These are phyloP conservation scores for Takashimella koratensis DNA, from an alignment of 1,284 basidiomycete genomes.

Conservation along the genomic window DNA sequence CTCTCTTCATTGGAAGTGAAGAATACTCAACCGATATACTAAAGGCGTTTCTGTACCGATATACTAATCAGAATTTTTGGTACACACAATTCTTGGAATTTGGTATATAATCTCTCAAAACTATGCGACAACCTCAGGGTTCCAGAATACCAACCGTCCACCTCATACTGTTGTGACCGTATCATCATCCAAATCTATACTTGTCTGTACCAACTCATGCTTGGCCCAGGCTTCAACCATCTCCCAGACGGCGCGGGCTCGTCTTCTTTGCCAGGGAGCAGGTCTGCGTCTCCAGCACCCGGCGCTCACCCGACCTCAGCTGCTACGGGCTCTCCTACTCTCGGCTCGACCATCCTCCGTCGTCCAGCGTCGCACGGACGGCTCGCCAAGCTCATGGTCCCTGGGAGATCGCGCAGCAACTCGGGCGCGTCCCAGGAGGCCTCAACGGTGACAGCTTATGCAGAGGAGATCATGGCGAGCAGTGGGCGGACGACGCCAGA, in stretches of 20 bases:
- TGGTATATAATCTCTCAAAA: too few species aligned
- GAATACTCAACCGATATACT: too few species aligned
- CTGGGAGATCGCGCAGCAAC: constrained; percentile 33
- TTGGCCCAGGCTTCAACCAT: too few species aligned
- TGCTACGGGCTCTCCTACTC: neutral
- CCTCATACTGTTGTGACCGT: too few species aligned
- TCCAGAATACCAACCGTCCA: too few species aligned
- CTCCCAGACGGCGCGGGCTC: neutral
- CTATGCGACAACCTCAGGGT: too few species aligned
- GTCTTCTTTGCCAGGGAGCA: constrained; percentile 2
- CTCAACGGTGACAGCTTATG: constrained; percentile 22
- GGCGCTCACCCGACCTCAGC: neutral
- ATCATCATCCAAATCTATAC: too few species aligned
- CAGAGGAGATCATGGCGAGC: constrained; percentile 18
- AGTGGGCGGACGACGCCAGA: constrained; percentile 43
- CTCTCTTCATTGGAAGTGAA: too few species aligned
- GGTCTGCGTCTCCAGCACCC: constrained; percentile 18
- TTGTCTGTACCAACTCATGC: too few species aligned
- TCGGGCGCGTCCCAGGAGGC: constrained; percentile 28
- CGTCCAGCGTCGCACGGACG: constrained; percentile 36
- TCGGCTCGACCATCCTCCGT: constrained; percentile 11
- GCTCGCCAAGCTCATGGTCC: constrained; percentile 36
- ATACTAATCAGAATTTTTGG: too few species aligned
- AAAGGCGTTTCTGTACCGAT: too few species aligned
- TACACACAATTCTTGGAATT: too few species aligned